Evolutionary conservation across 2,329 filamentous ascomycete genomes (phyloP), one percentile per base, ranked within the genome.

Genomic region (Aspergillus pseudonomiae): DNA sequence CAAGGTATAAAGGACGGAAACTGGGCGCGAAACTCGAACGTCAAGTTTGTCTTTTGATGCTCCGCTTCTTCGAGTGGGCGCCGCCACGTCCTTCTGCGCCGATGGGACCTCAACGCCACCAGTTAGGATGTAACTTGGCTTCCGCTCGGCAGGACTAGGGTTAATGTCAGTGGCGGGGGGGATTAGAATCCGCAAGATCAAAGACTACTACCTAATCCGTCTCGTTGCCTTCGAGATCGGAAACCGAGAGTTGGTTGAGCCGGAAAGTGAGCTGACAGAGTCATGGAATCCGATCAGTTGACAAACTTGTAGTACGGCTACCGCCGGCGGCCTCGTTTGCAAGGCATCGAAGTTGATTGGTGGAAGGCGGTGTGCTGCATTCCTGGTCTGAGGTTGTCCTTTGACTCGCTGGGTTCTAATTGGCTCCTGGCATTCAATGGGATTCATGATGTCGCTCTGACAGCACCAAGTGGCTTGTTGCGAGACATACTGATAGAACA

Each of bases 1-100:
- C 30, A 60, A 54, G 43, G 39, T 56, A 32, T 36, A 32, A 55
- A 39, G 53, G 45, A 26, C 21, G 32, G 45, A 63, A 45, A 59
- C 65, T 59, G 53, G 58, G 55, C 57, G 61, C 60, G 57, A 64
- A 59, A 55, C 58, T 52, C 28, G 60, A 57, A 48, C 43, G 45
- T 59, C 24, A 28, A 39, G n/a, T 41, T 55, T 55, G 52, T 39
- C 50, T 36, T 36, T 28, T 21, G 21, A 54, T 36, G 52, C 16
- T 54, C 52, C 52, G 32, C 32, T 55, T 39, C 52, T 39, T 55
- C 32, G 10, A 55, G 52, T 26, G 32, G n/a, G 52, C 34, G 52
- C 52, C 52, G 52, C 52, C 52, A 55, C 52, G 52, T 55, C 52
- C 36, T 39, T 54, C 12, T 55, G n/a, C 34, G 19, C n/a, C n/a